phyloP scores from a whole-genome alignment of 768 basidiomycete genomes.

The Termitomyces sp. region DNA sequence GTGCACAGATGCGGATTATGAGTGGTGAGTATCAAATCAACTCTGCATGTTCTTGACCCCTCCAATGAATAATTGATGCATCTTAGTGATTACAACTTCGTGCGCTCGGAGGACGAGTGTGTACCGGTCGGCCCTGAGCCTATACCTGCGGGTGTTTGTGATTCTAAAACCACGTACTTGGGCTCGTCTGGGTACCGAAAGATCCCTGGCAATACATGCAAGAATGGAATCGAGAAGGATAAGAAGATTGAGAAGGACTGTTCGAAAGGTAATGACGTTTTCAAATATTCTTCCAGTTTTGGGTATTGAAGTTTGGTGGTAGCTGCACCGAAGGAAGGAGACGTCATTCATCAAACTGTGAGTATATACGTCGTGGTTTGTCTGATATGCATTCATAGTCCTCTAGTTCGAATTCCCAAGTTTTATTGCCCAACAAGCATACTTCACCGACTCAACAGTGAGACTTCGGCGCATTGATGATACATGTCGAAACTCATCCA shows the following conservation, averaged over 20 bases:
- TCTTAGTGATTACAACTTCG: slow-evolving; percentile 83
- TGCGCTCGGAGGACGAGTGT: slow-evolving; percentile 72
- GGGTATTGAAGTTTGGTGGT: background rate
- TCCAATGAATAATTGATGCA: background rate
- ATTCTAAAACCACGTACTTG: slow-evolving; percentile 52
- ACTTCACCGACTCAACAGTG: slow-evolving; percentile 80
- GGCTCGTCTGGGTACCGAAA: slow-evolving; percentile 92
- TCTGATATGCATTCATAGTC: background rate
- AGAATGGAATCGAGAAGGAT: slow-evolving; percentile 70
- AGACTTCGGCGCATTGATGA: slow-evolving; percentile 6
- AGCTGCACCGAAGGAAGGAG: slow-evolving; percentile 82
- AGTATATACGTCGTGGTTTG: slow-evolving; percentile 17
- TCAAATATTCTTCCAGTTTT: background rate
- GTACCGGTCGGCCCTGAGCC: slow-evolving; percentile 85
- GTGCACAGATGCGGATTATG: slow-evolving; percentile 87
- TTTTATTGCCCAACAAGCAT: slow-evolving; percentile 70
- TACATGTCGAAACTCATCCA: slow-evolving; percentile 1
- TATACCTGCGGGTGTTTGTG: slow-evolving; percentile 74
- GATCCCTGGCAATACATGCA: slow-evolving; percentile 91
- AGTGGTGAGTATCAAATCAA: slow-evolving; percentile 60
- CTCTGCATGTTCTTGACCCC: background rate
- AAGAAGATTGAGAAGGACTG: slow-evolving; percentile 69
- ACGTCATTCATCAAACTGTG: slow-evolving; percentile 73
- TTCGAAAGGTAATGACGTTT: slow-evolving; percentile 60
- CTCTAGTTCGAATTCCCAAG: slow-evolving; percentile 63